These are phyloP conservation scores for Pharnaceum exiguum DNA, from an alignment of 148 eudicot species.

Conservation along the genomic window DNA sequence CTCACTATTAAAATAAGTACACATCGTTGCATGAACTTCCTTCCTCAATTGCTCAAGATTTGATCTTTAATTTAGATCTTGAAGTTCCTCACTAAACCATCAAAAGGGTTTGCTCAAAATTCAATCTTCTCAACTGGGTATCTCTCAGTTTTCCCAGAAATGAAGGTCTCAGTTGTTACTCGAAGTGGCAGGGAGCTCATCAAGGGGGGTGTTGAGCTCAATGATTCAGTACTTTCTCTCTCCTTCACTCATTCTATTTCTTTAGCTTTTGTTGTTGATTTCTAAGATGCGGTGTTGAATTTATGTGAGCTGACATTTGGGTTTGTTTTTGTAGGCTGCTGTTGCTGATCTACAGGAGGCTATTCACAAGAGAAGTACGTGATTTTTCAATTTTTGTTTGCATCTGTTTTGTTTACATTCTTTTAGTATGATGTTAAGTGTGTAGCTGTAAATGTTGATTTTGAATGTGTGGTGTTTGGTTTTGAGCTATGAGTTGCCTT, in stretches of 20 bases:
- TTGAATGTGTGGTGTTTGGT: background rate
- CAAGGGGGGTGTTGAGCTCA: slow-evolving; percentile 78
- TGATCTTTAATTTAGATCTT: slow-evolving; percentile 11
- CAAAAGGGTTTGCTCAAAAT: slow-evolving; percentile 21
- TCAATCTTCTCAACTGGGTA: slow-evolving; percentile 19
- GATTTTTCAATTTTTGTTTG: background rate
- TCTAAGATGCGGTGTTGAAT: background rate
- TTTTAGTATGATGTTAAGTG: background rate
- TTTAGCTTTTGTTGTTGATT: background rate
- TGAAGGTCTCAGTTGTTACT: slow-evolving; percentile 71
- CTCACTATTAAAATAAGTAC: too few relatives aligned
- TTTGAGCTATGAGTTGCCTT: background rate
- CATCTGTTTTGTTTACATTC: background rate
- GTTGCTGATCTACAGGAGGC: slow-evolving; percentile 95
- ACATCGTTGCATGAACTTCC: too few relatives aligned
- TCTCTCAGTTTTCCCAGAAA: slow-evolving; percentile 27
- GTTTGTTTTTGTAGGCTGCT: slow-evolving; percentile 51
- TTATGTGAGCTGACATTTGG: too few relatives aligned
- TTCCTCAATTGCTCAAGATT: slow-evolving; percentile 26
- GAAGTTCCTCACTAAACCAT: background rate
- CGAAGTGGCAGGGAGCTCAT: slow-evolving; percentile 80
- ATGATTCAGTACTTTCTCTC: slow-evolving; percentile 53
- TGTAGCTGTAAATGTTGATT: background rate
- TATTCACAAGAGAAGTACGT: slow-evolving; percentile 73
- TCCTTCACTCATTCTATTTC: slow-evolving; percentile 12